These are phyloP conservation scores for Seiridium unicorne DNA, from an alignment of 2,329 filamentous ascomycete species.

Conservation along the genomic window DNA sequence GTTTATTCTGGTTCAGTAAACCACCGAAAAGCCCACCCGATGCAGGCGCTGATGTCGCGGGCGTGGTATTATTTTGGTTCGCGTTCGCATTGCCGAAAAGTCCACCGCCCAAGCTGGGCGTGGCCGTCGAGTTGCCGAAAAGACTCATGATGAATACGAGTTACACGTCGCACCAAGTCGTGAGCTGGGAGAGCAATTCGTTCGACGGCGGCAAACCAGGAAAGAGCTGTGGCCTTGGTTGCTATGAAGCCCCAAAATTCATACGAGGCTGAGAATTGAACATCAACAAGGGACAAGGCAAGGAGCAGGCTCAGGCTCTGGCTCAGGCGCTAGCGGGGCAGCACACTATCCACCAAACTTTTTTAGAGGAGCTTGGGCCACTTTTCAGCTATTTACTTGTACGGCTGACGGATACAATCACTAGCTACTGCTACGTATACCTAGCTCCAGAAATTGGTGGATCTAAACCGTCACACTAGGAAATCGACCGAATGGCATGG, in stretches of 20 bases:
- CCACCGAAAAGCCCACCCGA: not conserved
- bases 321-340: not conserved
- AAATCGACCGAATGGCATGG: too few species aligned
- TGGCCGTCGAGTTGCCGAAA: not conserved
- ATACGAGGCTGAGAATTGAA: constrained; percentile 10
- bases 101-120: not conserved
- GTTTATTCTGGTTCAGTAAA: not conserved
- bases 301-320: not conserved
- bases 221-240: not conserved
- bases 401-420: too few species aligned
- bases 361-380: not conserved
- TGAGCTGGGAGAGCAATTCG: not conserved
- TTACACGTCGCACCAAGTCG: not conserved
- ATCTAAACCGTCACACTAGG: too few species aligned
- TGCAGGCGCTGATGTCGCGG: not conserved
- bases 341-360: not conserved
- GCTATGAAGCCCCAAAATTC: constrained; percentile 7
- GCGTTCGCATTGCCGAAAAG: not conserved
- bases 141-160: not conserved
- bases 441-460: too few species aligned
- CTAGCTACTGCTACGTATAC: too few species aligned
- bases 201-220: not conserved
- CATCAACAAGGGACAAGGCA: constrained; percentile 1
- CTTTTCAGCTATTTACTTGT: too few species aligned
- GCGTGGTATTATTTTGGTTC: not conserved